Base-by-base conservation (phyloP, 768 basidiomycete genomes). In the Cystobasidium tubakii region DNA sequence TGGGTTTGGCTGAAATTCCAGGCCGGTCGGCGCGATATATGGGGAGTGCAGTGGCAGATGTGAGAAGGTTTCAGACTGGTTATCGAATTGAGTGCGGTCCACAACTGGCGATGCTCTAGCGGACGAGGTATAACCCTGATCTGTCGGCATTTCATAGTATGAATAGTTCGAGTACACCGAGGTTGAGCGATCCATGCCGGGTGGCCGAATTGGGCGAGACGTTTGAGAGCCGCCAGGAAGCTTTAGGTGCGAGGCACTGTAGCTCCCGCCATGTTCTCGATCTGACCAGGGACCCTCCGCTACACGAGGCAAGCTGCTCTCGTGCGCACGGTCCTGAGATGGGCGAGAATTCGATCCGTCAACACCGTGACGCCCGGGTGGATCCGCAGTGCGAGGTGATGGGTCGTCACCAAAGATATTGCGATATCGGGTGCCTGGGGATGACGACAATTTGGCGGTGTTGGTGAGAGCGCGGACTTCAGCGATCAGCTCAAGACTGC, bases 121-220 rank as follows among this genome's bases (percentile, higher is more conserved):
- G 10, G 66, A 67, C 1, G 66, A 34, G 66, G 10, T 34, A 23
- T 34, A 34, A 31, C 42, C 46, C n/a, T 44, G 46, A 34, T 71
- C 55, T 17, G 69, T 23, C 25, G 54, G 69, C 29, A 71, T 55
- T 25, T 62, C 69, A 39, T 71, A 71, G 34, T 71, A 71, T 2
- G 69, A 71, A 60, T 71, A 71, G 29, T 71, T 71, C 25, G 69
- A 71, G 54, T 62, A 71, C 1, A 71, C 54, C 29, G 69, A 71
- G 19, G 27, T 44, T 7, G 50, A 29, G 19, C 69, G 69, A 7
- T 71, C 46, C 46, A 50, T 50, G 15, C 21, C 54, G 69, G 31
- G 54, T 29, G 36, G 29, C 4, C 69, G 25, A 39, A 6, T 39
- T 7, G 27, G 62, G 15, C 6, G 25, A 6, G n/a, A 21, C 15